A percentile compares a stretch with the other conserved stretches of the same genome.
Conservation (phyloP, 805 yeast genomes). For the Lipomyces japonicus region DNA sequence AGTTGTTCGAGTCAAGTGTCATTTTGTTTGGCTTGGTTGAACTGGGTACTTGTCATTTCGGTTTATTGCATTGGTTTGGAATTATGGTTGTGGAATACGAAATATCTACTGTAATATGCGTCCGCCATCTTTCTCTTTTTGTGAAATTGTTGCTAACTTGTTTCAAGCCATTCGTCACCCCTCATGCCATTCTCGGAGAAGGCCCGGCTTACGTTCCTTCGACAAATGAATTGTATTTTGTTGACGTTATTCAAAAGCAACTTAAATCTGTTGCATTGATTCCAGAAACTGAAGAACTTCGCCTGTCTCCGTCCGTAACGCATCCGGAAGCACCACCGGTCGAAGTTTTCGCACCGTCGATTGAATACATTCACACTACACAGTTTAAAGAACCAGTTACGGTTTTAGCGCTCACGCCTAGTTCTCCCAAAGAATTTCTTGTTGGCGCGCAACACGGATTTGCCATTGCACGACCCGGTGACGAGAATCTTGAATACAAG, state of each 20-base stretch:
- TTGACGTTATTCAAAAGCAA: conserved; percentile 33
- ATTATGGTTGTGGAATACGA: background rate
- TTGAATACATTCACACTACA: conserved; percentile 30
- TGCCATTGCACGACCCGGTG: conserved; percentile 37
- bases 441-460: conserved; percentile 67
- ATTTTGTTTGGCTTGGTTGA: no score
- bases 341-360: conserved; percentile 26
- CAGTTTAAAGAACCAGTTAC: conserved; percentile 49
- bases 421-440: conserved; percentile 48
- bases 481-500: conserved; percentile 9
- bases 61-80: no score
- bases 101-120: background rate
- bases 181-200: conserved; percentile 33
- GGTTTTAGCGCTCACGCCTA: conserved; percentile 60
- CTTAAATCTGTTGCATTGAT: conserved; percentile 7
- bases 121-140: background rate
- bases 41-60: no score
- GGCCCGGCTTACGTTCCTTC: conserved; percentile 37
- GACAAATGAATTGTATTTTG: conserved; percentile 34
- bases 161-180: conserved; percentile 27
- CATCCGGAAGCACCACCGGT: conserved; percentile 21
- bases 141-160: background rate
- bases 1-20: no score
- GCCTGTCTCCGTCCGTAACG: background rate
- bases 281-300: background rate